A percentile compares a stretch with the other conserved stretches of the same genome.
Conservation (phyloP, 1,139 yeast genomes). For the Yamadazyma dushanensis region DNA sequence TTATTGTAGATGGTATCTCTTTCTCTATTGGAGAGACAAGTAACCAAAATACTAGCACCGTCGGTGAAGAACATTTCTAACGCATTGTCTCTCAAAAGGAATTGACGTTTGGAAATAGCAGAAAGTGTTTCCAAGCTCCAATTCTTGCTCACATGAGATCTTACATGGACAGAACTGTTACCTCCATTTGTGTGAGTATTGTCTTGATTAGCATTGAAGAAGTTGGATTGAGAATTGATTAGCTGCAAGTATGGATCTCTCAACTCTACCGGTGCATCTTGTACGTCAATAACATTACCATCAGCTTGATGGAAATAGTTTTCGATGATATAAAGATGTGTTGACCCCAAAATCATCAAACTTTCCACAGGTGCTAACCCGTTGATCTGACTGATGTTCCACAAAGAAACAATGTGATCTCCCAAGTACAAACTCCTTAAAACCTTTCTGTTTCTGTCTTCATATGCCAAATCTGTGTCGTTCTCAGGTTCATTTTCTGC, state of each 20-base stretch:
- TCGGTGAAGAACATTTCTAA: constrained; percentile 72
- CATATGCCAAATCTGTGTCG: constrained; percentile 32
- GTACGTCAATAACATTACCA: constrained; percentile 66
- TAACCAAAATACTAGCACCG: constrained; percentile 66
- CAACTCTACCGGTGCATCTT: constrained; percentile 58
- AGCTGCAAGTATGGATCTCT: constrained; percentile 69
- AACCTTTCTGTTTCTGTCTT: constrained; percentile 74
- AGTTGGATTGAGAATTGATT: constrained; percentile 41
- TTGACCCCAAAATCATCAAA: constrained; percentile 64
- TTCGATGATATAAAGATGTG: constrained; percentile 65
- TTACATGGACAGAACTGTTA: constrained; percentile 12
- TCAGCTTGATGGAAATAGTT: constrained; percentile 62
- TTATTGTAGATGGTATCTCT: constrained; percentile 58
- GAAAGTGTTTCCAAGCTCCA: constrained; percentile 61
- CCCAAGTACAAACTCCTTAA: constrained; percentile 65
- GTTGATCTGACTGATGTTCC: constrained; percentile 72
- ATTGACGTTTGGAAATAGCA: constrained; percentile 70
- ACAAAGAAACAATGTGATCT: constrained; percentile 68
- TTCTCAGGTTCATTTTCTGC: constrained; percentile 16
- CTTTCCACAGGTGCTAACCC: constrained; percentile 77
- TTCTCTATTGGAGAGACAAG: constrained; percentile 49
- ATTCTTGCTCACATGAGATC: constrained; percentile 45
- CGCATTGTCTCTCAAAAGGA: constrained; percentile 74
- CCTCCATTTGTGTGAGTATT: constrained; percentile 10
- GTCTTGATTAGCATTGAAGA: constrained; percentile 15